Conservation (phyloP, 1,139 yeast species). For the Geotrichum carabidarum region DNA sequence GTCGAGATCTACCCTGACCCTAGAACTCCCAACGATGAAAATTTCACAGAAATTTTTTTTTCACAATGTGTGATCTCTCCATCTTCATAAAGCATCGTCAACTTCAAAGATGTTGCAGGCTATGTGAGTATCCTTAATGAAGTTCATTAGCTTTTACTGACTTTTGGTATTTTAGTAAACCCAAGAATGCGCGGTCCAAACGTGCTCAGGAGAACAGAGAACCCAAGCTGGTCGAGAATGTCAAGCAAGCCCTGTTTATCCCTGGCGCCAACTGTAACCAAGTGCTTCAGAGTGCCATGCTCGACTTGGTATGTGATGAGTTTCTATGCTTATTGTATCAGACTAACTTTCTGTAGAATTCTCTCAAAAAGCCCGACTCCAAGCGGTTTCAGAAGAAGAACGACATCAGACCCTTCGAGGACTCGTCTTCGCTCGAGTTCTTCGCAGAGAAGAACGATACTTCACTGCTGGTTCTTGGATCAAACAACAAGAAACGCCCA, state of each 20-base stretch:
- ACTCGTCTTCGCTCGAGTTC: constrained; percentile 78
- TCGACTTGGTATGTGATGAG: constrained; percentile 49
- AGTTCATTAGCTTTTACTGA: background rate
- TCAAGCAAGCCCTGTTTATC: constrained; percentile 82
- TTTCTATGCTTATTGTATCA: background rate
- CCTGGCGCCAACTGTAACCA: constrained; percentile 84
- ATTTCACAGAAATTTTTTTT: constrained; percentile 7
- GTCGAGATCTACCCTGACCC: constrained; percentile 9
- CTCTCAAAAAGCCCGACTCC: constrained; percentile 85
- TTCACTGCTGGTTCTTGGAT: constrained; percentile 75
- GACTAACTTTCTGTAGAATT: constrained; percentile 40
- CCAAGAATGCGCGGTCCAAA: constrained; percentile 93
- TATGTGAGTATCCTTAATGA: background rate
- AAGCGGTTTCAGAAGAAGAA: constrained; percentile 86
- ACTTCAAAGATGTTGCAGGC: constrained; percentile 3
- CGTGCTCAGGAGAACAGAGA: constrained; percentile 88
- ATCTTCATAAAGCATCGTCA: background rate
- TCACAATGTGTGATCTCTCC: background rate
- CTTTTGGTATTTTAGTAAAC: constrained; percentile 43
- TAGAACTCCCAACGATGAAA: constrained; percentile 8
- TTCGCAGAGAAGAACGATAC: constrained; percentile 91
- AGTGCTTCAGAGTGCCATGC: constrained; percentile 80
- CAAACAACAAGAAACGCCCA: constrained; percentile 87
- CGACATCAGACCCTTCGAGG: constrained; percentile 90
- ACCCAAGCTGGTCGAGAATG: constrained; percentile 83